Conservation (phyloP, 1,284 basidiomycete species). For the Marasmius tenuissimus region DNA sequence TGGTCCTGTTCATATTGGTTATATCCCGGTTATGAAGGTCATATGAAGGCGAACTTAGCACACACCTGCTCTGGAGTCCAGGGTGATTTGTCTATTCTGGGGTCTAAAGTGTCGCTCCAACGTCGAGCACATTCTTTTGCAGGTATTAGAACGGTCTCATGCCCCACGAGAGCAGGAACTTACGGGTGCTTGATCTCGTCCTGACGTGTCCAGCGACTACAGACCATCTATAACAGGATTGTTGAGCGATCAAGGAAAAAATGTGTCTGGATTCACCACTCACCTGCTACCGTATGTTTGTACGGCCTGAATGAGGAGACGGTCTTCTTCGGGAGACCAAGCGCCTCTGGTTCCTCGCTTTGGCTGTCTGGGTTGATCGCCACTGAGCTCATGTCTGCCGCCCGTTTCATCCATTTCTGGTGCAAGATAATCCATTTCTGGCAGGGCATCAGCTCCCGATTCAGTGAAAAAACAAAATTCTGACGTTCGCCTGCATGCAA, state of each 20-base stretch:
- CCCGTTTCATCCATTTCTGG: not conserved
- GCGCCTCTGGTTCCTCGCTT: constrained; percentile 38
- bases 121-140: constrained; percentile 54
- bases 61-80: constrained; percentile 51
- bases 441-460: not conserved
- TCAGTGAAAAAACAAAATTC: no score
- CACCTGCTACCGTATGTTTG: constrained; percentile 50
- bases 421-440: not conserved
- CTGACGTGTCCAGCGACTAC: constrained; percentile 51
- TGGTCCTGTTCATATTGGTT: constrained; percentile 38
- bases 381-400: not conserved
- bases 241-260: not conserved
- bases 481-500: no score
- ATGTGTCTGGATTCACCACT: not conserved
- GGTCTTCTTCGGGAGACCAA: constrained; percentile 59
- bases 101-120: constrained; percentile 58
- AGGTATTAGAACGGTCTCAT: constrained; percentile 6
- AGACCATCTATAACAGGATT: constrained; percentile 41
- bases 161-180: constrained; percentile 18
- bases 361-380: not conserved
- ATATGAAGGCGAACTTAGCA: constrained; percentile 2
- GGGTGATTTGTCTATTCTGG: constrained; percentile 52
- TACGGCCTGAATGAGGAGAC: constrained; percentile 50
- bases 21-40: constrained; percentile 9
- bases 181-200: constrained; percentile 56